Evolutionary conservation across 805 yeast species (phyloP).

Genomic region (Cyberlindnera euphorbiiphila): DNA sequence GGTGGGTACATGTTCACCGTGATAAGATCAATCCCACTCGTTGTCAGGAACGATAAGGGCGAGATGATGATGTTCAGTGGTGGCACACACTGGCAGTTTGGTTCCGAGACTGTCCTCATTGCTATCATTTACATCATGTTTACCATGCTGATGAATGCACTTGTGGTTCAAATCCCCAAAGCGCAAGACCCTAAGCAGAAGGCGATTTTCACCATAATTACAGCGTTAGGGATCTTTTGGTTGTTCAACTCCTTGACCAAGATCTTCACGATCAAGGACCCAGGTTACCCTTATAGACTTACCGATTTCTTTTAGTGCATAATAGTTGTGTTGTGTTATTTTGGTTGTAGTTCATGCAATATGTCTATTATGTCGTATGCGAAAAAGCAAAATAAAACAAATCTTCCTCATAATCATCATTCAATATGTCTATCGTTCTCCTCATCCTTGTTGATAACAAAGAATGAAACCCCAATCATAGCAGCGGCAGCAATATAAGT

Average conservation of each 20-base stretch:
- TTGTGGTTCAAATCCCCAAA: slow-evolving; percentile 38
- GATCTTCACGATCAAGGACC: slow-evolving; percentile 19
- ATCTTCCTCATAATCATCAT: slow-evolving; percentile 3
- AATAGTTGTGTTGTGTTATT: no score
- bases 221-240: slow-evolving; percentile 20
- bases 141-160: slow-evolving; percentile 36
- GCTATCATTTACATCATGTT: slow-evolving; percentile 47
- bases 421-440: slow-evolving; percentile 46
- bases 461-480: slow-evolving; percentile 77
- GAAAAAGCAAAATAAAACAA: background rate
- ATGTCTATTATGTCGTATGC: background rate
- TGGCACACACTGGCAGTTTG: slow-evolving; percentile 66
- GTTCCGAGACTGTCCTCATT: slow-evolving; percentile 57
- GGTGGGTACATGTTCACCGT: slow-evolving; percentile 65
- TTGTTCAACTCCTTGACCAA: slow-evolving; percentile 19
- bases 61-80: slow-evolving; percentile 58
- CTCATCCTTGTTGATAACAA: slow-evolving; percentile 77
- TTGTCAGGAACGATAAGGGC: slow-evolving; percentile 49
- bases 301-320: slow-evolving; percentile 7
- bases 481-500: slow-evolving; percentile 76
- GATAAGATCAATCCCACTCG: slow-evolving; percentile 58
- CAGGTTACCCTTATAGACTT: slow-evolving; percentile 22
- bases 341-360: slow-evolving; percentile 1
- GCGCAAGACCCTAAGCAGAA: slow-evolving; percentile 15
- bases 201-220: slow-evolving; percentile 7